Percentiles rank a stretch among this genome's conserved stretches.
Evolutionary conservation across 164 flowering plant genomes (phyloP).

Genomic region (Umbellularia californica): DNA sequence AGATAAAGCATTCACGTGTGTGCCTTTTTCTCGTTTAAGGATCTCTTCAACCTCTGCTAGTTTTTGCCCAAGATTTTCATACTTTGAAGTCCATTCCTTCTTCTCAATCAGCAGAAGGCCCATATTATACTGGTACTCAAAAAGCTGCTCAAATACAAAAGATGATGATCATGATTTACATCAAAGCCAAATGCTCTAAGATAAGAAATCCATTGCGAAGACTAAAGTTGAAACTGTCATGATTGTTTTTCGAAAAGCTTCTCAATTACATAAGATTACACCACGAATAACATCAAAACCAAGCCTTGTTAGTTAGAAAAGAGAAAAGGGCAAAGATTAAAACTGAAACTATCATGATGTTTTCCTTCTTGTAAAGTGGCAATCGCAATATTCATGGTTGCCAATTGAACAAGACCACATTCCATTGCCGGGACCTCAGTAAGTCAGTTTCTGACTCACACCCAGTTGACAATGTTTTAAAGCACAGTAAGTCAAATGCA

Average conservation of each 20-base stretch:
- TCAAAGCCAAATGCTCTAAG: neutral
- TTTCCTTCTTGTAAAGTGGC: too few relatives aligned
- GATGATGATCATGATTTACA: neutral
- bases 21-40: constrained; percentile 67
- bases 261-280: neutral
- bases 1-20: constrained; percentile 57
- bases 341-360: too few relatives aligned
- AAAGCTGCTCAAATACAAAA: constrained; percentile 46
- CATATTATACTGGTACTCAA: constrained; percentile 86
- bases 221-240: too few relatives aligned
- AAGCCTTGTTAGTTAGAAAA: too few relatives aligned
- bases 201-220: neutral
- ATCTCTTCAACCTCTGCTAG: constrained; percentile 59
- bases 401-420: too few relatives aligned
- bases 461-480: too few relatives aligned
- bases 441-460: too few relatives aligned
- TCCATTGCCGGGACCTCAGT: too few relatives aligned
- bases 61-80: constrained; percentile 52
- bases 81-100: constrained; percentile 58
- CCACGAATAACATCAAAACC: neutral
- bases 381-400: too few relatives aligned
- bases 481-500: too few relatives aligned
- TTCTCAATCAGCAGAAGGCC: constrained; percentile 91
- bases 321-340: too few relatives aligned
- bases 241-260: neutral